Conservation (phyloP, 2,329 filamentous ascomycete species). For the Nothophoma quercina region DNA sequence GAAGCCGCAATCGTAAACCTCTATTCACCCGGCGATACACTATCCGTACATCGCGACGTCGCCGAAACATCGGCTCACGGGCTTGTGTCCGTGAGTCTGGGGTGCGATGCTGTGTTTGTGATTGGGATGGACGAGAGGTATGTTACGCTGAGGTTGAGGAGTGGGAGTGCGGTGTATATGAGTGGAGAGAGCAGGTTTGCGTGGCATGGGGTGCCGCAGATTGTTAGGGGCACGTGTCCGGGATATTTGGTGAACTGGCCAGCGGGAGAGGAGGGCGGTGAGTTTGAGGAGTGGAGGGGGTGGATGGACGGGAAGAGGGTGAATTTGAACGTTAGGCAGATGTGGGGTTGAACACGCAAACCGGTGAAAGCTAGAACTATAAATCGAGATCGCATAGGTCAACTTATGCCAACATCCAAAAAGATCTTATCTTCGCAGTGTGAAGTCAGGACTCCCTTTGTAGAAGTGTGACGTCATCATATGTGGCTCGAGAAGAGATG, state of each 20-base stretch:
- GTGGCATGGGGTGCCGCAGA: constrained; percentile 94
- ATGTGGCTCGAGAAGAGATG: no score
- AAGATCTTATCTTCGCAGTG: no score
- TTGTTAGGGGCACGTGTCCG: constrained; percentile 81
- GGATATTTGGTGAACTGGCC: constrained; percentile 79
- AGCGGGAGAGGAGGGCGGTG: constrained; percentile 52
- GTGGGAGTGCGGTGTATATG: constrained; percentile 94
- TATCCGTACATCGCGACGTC: constrained; percentile 93
- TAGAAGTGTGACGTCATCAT: no score
- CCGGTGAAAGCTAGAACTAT: no score
- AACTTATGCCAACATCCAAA: no score
- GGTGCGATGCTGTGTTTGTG: constrained; percentile 90
- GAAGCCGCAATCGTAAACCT: constrained; percentile 95
- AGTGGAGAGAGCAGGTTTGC: constrained; percentile 80
- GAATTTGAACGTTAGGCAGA: constrained; percentile 92
- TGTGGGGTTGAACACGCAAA: constrained; percentile 68
- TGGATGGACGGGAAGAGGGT: constrained; percentile 91
- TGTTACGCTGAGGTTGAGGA: constrained; percentile 62
- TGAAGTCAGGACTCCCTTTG: no score
- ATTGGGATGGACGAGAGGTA: constrained; percentile 65
- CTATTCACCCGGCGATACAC: constrained; percentile 87
- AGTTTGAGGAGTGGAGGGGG: constrained; percentile 75
- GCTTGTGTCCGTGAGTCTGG: constrained; percentile 84
- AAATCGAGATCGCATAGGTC: no score
- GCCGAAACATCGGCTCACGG: constrained; percentile 82